Conservation (phyloP, 805 yeast species). For the Spathaspora passalidarum region DNA sequence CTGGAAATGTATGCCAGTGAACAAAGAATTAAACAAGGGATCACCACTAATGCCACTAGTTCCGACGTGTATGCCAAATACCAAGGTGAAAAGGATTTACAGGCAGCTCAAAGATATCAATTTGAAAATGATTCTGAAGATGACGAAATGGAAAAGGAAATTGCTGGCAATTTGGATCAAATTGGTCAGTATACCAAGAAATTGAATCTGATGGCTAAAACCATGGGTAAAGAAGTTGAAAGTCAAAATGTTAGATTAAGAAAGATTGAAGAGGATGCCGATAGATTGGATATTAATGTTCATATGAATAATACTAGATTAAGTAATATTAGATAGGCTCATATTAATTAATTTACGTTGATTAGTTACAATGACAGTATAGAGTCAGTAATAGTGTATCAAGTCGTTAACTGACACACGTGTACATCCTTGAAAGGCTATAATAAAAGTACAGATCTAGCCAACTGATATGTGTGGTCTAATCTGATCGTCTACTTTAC, state of each 20-base stretch:
- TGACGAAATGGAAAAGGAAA: constrained; percentile 86
- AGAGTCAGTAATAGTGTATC: too few relatives aligned
- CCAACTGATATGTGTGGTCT: too few relatives aligned
- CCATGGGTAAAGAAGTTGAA: constrained; percentile 74
- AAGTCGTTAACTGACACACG: too few relatives aligned
- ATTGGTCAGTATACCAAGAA: constrained; percentile 66
- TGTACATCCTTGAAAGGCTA: too few relatives aligned
- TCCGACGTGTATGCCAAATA: constrained; percentile 44
- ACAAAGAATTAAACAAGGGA: constrained; percentile 62
- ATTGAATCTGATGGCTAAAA: constrained; percentile 66
- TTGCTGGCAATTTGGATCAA: constrained; percentile 78
- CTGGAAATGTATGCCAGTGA: constrained; percentile 60
- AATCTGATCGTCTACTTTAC: too few relatives aligned
- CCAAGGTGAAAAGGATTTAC: constrained; percentile 49
- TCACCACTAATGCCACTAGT: constrained; percentile 40
- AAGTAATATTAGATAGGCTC: constrained; percentile 51
- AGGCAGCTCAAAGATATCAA: constrained; percentile 66
- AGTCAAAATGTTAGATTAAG: constrained; percentile 73
- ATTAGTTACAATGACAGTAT: too few relatives aligned
- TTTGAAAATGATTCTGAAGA: constrained; percentile 92
- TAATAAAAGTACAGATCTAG: too few relatives aligned
- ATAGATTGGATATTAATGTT: constrained; percentile 77
- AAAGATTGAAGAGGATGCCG: constrained; percentile 80
- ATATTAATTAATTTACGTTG: too few relatives aligned
- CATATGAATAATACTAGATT: constrained; percentile 72